Evolutionary conservation across 257 asterid genomes (phyloP), one percentile per base, ranked within the genome.

Genomic region (Gynochthodes officinalis): DNA sequence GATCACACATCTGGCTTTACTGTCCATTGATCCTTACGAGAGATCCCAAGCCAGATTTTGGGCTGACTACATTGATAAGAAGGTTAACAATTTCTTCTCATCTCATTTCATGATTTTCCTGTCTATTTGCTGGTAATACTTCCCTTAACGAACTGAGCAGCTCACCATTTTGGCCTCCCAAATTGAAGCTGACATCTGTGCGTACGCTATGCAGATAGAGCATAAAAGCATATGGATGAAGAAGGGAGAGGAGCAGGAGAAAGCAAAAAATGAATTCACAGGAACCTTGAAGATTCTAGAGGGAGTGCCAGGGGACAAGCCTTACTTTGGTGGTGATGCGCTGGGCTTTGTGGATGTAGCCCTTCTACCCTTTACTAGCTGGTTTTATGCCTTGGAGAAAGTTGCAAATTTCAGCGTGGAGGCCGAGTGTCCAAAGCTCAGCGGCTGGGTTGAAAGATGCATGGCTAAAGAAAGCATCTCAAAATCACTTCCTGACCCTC

Each of bases 31-130:
- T 35, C 55, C 77, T 27, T 54, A 73, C 23, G 43, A 25, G 40
- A 73, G 59, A 65, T 73, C 72, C 43, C 77, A 37, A 25, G 77
- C 67, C 35, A 64, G 66, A 73, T 64, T 73, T 2, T 73, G 67
- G 72, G 77, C 72, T 1, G 72, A 64, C 43, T 73, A 73, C 33
- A 28, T 53, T 9, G 67, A 73, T 21, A 73, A 64, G 33, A 53
- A 53, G 59, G 59, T 53, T 21, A 7, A 1, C 9, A 49, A 15
- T 49, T 15, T 23, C n/a, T 49, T 16, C 55, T 49, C 55, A n/a
- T n/a, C n/a, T n/a, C n/a, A n/a, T n/a, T n/a, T n/a, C n/a, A n/a
- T n/a, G n/a, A n/a, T n/a, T n/a, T n/a, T n/a, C n/a, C n/a, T n/a
- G n/a, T n/a, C n/a, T n/a, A n/a, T n/a, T n/a, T n/a, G n/a, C n/a